Evolutionary conservation across 495 filamentous ascomycete genomes (phyloP), one percentile per base, ranked within the genome.

Genomic region (Echria macrotheca): DNA sequence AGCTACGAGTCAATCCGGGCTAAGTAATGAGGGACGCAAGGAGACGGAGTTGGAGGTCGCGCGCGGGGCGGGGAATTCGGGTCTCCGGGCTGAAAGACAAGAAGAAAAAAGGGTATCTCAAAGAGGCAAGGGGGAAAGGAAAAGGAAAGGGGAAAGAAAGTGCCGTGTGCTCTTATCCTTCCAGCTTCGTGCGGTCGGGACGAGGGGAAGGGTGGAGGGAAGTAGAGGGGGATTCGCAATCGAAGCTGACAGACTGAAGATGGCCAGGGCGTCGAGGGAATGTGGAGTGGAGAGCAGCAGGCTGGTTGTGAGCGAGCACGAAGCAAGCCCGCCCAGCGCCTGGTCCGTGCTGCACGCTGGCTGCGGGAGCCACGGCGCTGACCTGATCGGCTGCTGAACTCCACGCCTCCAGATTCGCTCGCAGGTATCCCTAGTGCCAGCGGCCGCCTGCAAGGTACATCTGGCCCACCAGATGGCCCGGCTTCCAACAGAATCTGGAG

Each of bases 151-250:
- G 50, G 57, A 55, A 55, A 60, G 53, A 58, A 64, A 57, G 18
- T 61, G 58, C 58, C 54, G 59, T 61, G 64, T 71, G 61, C 60
- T 35, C 61, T 56, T 54, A 56, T 58, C 65, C 59, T 61, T 67
- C 50, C 56, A 52, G 49, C 49, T 54, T 53, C 61, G 53, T 57
- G 50, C 50, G 52, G 68, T 55, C 56, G 43, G 46, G 33, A 59
- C 56, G 62, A 55, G 52, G 56, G 60, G 67, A 61, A 60, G 64
- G 64, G 64, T 60, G 64, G 63, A 68, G 66, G 67, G 38, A 41
- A 24, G 22, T 14, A 19, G 44, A 46, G 31, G 61, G 58, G 64
- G 59, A 56, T 56, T 56, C 61, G 64, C 58, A 51, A 46, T 41
- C 51, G 50, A 37, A 45, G 36, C 26, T 42, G 53, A 57, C 45